Evolutionary conservation across 2,329 filamentous ascomycete genomes (phyloP), one percentile per base, ranked within the genome.

Genomic region (Truncatella angustata): DNA sequence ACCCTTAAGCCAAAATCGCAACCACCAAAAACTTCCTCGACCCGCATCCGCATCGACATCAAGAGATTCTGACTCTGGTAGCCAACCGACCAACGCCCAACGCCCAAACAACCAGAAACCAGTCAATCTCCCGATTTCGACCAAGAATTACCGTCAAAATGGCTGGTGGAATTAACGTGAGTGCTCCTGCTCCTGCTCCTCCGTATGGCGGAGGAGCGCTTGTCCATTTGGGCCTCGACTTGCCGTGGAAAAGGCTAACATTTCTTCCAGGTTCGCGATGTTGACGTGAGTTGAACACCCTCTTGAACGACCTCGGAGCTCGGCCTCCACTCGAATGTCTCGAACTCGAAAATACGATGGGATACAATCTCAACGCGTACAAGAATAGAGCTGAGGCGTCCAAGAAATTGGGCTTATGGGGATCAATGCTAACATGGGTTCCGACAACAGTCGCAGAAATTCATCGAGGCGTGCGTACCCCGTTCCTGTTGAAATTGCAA

Each of bases 201-300:
- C n/a, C n/a, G n/a, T n/a, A n/a, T n/a, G n/a, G n/a, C n/a, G n/a
- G n/a, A n/a, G n/a, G n/a, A n/a, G n/a, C n/a, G n/a, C n/a, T n/a
- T n/a, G n/a, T n/a, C n/a, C n/a, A n/a, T n/a, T n/a, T n/a, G n/a
- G n/a, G n/a, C n/a, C n/a, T n/a, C n/a, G n/a, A n/a, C n/a, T n/a
- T n/a, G n/a, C n/a, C n/a, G n/a, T n/a, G n/a, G n/a, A n/a, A n/a
- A n/a, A n/a, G n/a, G n/a, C n/a, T n/a, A n/a, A n/a, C n/a, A n/a
- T n/a, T n/a, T n/a, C n/a, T n/a, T n/a, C n/a, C n/a, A n/a, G n/a
- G 89, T 93, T 78, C 88, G 88, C 79, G 89, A 92, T 80, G 88
- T 92, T 74, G 87, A 90, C 83, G 86, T 89, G 85, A 77, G 84
- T 84, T 62, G 64, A 55, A 61, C 60, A 63, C 52, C 54, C 56